Conservation (phyloP, 371 early-diverging fungal genomes). For the Syncephalastrum contaminatum region DNA sequence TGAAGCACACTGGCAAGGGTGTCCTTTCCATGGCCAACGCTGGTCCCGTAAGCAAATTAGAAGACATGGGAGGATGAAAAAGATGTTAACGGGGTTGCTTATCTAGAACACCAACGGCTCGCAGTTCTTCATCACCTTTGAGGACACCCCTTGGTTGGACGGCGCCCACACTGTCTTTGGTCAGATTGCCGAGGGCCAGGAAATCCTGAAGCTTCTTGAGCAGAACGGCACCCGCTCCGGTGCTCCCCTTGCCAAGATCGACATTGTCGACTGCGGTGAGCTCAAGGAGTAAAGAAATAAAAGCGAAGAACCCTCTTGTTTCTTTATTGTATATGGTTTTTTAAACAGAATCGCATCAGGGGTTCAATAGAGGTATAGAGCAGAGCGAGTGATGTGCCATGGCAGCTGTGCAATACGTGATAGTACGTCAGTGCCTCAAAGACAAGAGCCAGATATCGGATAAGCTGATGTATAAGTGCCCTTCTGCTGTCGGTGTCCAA, state of each 20-base stretch:
- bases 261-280: constrained; percentile 83
- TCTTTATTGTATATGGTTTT: constrained; percentile 9
- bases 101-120: constrained; percentile 89
- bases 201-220: constrained; percentile 84
- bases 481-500: too few relatives aligned
- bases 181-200: constrained; percentile 76
- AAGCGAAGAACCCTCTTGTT: constrained; percentile 1
- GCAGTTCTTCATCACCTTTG: constrained; percentile 93
- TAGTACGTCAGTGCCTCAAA: constrained; percentile 17
- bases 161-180: constrained; percentile 93
- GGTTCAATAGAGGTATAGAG: too few relatives aligned
- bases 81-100: too few relatives aligned
- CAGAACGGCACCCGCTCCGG: constrained; percentile 69
- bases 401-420: too few relatives aligned
- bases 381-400: too few relatives aligned
- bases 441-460: too few relatives aligned
- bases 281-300: constrained; percentile 42
- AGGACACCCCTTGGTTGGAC: constrained; percentile 82
- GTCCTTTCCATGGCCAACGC: constrained; percentile 97
- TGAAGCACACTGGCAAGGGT: constrained; percentile 84
- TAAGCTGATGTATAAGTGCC: too few relatives aligned
- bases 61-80: too few relatives aligned
- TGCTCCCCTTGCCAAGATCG: constrained; percentile 60
- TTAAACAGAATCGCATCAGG: background rate
- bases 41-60: constrained; percentile 76